phyloP scores from a whole-genome alignment of 345 rosid species.

The Erysimum cheiranthoides region DNA sequence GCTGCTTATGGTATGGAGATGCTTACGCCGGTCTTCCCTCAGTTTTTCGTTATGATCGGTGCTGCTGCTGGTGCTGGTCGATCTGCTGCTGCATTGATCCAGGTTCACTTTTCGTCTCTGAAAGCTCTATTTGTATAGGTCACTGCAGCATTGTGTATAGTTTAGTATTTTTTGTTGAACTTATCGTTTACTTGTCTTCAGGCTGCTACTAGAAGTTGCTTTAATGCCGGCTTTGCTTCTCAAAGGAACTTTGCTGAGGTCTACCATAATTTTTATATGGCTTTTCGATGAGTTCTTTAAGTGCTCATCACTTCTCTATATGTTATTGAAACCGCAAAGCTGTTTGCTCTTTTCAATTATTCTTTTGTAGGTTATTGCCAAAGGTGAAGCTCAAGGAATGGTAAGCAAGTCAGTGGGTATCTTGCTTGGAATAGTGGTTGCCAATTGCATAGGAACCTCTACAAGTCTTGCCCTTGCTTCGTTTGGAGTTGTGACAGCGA shows the following conservation, averaged over 20 bases:
- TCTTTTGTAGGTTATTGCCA: conserved; percentile 80
- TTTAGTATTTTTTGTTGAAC: not conserved
- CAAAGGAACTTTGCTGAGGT: conserved; percentile 99
- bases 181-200: conserved; percentile 40
- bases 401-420: conserved; percentile 91
- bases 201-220: conserved; percentile 97
- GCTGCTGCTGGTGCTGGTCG: conserved; percentile 94
- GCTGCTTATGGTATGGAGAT: conserved; percentile 95
- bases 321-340: not conserved
- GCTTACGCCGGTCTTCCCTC: conserved; percentile 90
- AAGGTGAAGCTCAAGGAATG: conserved; percentile 99
- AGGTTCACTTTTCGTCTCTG: conserved; percentile 49
- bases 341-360: not conserved
- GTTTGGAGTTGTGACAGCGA: conserved; percentile 76
- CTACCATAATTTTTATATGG: conserved; percentile 20
- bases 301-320: not conserved
- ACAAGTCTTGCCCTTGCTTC: conserved; percentile 78
- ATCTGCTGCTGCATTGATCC: conserved; percentile 93
- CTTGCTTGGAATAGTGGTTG: conserved; percentile 81
- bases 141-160: conserved; percentile 4
- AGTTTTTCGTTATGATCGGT: conserved; percentile 76
- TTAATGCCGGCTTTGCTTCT: conserved; percentile 99
- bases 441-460: conserved; percentile 76
- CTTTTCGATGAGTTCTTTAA: not conserved
- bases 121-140: conserved; percentile 5